Percentiles rank a stretch among this genome's conserved stretches.
phyloP scores from a whole-genome alignment of 208 protist species.

The Zelonia costaricensis region DNA sequence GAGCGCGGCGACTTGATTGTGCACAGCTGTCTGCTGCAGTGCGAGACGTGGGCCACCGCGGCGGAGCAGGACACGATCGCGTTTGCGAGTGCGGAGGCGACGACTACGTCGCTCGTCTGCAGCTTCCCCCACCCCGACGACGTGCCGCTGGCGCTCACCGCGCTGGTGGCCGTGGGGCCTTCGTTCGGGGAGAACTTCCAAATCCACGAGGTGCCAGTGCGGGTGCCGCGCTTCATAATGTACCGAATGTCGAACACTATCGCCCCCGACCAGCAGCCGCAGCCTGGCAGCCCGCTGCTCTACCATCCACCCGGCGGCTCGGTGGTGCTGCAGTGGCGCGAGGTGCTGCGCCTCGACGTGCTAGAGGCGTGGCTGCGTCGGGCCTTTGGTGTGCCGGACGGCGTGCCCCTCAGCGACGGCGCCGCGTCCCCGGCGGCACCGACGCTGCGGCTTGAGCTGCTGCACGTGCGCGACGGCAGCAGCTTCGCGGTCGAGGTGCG shows the following conservation, averaged over 20 bases:
- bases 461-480: constrained; percentile 68
- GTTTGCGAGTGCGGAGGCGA: constrained; percentile 27
- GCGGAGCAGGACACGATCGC: constrained; percentile 17
- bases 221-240: constrained; percentile 89
- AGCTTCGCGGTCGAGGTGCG: constrained; percentile 49
- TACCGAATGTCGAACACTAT: constrained; percentile 42
- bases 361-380: constrained; percentile 49
- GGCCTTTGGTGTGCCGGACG: constrained; percentile 48
- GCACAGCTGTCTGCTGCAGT: constrained; percentile 66
- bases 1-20: constrained; percentile 56
- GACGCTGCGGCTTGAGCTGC: constrained; percentile 44
- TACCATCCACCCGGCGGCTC: constrained; percentile 34
- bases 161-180: constrained; percentile 85
- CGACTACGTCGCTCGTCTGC: constrained; percentile 47
- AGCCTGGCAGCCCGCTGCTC: neutral
- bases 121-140: constrained; percentile 58
- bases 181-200: constrained; percentile 64
- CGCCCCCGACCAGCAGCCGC: constrained; percentile 4
- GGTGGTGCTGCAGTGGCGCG: constrained; percentile 53
- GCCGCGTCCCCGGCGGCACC: constrained; percentile 21
- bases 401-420: constrained; percentile 25
- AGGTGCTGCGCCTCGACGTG: constrained; percentile 33
- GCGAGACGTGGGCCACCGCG: constrained; percentile 42
- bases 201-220: constrained; percentile 78
- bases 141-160: constrained; percentile 48